Evolutionary conservation across 495 filamentous ascomycete genomes (phyloP), one percentile per base, ranked within the genome.

Genomic region (Penicillium ucsense): DNA sequence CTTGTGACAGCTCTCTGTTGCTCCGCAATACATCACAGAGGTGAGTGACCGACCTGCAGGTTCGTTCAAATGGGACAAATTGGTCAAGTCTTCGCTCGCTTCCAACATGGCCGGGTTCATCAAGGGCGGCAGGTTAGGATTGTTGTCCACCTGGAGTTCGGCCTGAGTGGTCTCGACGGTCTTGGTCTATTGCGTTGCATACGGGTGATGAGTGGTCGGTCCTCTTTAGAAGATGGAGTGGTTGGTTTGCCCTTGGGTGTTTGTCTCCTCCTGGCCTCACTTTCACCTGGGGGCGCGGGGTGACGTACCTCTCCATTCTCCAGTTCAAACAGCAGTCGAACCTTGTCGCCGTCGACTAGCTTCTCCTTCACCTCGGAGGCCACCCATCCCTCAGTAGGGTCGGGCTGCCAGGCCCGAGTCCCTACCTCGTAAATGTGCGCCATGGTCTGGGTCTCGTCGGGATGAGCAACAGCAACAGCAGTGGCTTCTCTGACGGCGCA

Each of bases 21-120:
- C 20, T 20, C 20, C 20, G 20, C 1, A 20, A 20, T 20, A 20
- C 20, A 20, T 20, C 20, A 20, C 20, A 20, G 20, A 20, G 20
- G 20, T 20, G 20, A 20, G 20, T 20, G 10, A 57, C 74, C 56
- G 85, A 95, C 91, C 91, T 67, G 92, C 92, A 57, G 92, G 92
- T 64, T 99, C 92, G 69, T 99, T 99, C 50, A 99, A 70, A 75
- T 99, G 89, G 56, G 92, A 99, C 44, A 99, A 69, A 66, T 94
- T 96, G 31, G 92, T 99, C 57, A 99, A 73, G 66, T 99, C 92
- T 71, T 99, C 92, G 66, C 90, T 95, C 52, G 92, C 92, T 79
- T 99, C 92, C 38, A 99, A 83, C 81, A 99, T 92, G 29, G 91
- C 79, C 42, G 92, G 92, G 61, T 99, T 99, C 92, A 97, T 97